Conservation (phyloP, 495 filamentous ascomycete species). For the Penicillium soppii region DNA sequence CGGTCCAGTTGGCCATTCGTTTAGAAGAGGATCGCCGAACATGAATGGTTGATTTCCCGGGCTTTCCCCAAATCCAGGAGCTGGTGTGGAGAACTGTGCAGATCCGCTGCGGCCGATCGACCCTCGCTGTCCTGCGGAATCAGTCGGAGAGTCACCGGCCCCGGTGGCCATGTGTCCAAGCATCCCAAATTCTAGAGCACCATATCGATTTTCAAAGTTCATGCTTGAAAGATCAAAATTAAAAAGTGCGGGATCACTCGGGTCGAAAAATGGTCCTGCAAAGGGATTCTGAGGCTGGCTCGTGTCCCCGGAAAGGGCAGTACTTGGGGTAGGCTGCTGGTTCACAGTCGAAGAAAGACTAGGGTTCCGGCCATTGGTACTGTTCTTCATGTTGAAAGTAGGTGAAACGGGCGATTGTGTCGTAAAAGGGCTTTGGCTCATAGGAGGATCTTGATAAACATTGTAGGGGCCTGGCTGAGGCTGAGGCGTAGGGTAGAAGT, state of each 20-base stretch:
- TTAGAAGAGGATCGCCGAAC: conserved; percentile 48
- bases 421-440: conserved; percentile 53
- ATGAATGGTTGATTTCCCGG: conserved; percentile 47
- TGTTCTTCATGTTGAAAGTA: conserved; percentile 54
- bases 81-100: conserved; percentile 45
- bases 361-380: conserved; percentile 38
- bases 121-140: conserved; percentile 52
- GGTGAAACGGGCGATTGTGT: conserved; percentile 72
- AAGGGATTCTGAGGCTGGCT: conserved; percentile 48
- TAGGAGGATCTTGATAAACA: conserved; percentile 38
- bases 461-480: conserved; percentile 37
- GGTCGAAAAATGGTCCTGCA: conserved; percentile 70
- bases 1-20: conserved; percentile 45
- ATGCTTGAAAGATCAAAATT: conserved; percentile 91
- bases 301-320: conserved; percentile 33
- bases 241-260: conserved; percentile 84
- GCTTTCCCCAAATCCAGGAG: conserved; percentile 42
- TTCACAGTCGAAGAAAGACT: conserved; percentile 34
- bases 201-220: conserved; percentile 95
- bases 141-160: conserved; percentile 73
- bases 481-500: conserved; percentile 37
- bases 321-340: conserved; percentile 34
- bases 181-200: conserved; percentile 90
- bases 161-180: conserved; percentile 90
- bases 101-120: conserved; percentile 50